Evolutionary conservation across 495 filamentous ascomycete species (phyloP).

Genomic region (Corynascus novoguineensis): DNA sequence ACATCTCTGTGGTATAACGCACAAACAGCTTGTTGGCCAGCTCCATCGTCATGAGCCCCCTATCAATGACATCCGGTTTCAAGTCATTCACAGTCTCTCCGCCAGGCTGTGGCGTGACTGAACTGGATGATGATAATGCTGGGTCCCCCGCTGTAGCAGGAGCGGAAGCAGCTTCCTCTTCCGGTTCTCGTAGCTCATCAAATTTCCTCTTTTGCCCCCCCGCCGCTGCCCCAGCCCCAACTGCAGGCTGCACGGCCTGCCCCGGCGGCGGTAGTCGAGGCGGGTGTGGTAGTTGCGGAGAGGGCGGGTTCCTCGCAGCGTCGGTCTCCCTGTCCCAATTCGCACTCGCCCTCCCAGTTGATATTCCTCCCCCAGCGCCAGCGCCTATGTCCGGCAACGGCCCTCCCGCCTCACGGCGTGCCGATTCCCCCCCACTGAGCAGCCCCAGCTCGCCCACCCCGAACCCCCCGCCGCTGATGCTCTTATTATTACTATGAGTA

Average conservation of each 20-base stretch:
- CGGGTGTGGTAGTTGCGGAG: conserved; percentile 6
- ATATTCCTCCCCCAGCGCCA: background rate
- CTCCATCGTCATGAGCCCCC: conserved; percentile 57
- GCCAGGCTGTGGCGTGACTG: conserved; percentile 12
- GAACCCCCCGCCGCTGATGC: background rate
- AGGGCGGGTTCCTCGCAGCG: background rate
- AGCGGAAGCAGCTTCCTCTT: conserved; percentile 7
- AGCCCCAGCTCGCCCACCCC: background rate
- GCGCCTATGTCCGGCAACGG: too few relatives aligned
- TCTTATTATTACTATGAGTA: background rate
- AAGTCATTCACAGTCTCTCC: background rate
- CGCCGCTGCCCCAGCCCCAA: background rate
- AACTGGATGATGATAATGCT: background rate
- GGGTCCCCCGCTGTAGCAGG: conserved; percentile 5
- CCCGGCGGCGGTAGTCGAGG: conserved; percentile 23
- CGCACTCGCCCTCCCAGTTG: background rate
- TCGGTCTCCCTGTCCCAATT: background rate
- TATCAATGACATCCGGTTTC: conserved; percentile 61
- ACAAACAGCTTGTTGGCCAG: conserved; percentile 60
- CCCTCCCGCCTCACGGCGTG: background rate
- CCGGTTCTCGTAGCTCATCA: conserved; percentile 23
- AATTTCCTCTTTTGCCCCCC: conserved; percentile 48
- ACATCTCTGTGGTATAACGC: conserved; percentile 64
- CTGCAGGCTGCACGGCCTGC: background rate
- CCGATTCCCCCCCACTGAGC: background rate